These are phyloP conservation scores for Silybum marianum DNA, from an alignment of 129 eudicot species.

Conservation along the genomic window DNA sequence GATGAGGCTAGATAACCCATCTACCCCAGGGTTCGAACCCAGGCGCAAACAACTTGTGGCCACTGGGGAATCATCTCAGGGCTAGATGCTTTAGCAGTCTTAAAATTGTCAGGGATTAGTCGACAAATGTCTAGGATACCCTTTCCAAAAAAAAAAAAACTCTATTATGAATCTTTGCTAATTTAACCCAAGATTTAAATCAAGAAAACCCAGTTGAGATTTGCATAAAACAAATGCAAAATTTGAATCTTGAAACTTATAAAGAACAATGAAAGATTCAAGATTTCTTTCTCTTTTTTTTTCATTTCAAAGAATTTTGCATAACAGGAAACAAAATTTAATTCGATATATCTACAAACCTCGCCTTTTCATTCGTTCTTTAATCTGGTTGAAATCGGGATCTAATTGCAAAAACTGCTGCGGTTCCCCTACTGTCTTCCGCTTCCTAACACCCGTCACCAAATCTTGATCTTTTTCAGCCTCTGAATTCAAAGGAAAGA, in stretches of 20 bases:
- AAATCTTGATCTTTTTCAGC: slow-evolving; percentile 41
- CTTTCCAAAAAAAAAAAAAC: too few relatives aligned
- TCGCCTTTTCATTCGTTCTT: slow-evolving; percentile 48
- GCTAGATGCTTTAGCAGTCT: too few relatives aligned
- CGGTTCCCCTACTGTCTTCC: slow-evolving; percentile 46
- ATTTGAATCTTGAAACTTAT: slow-evolving; percentile 21
- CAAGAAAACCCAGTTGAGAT: neutral
- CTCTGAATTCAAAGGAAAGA: slow-evolving; percentile 56
- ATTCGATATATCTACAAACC: slow-evolving; percentile 50
- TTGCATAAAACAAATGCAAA: neutral
- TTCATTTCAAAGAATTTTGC: slow-evolving; percentile 36
- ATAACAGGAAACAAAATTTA: slow-evolving; percentile 27
- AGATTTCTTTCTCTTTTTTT: slow-evolving; percentile 26
- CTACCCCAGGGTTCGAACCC: too few relatives aligned
- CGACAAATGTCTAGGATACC: too few relatives aligned
- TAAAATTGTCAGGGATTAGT: too few relatives aligned
- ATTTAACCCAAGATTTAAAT: neutral
- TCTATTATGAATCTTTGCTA: neutral
- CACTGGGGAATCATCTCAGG: too few relatives aligned
- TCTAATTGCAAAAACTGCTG: slow-evolving; percentile 47
- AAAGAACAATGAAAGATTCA: neutral
- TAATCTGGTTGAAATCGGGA: slow-evolving; percentile 39
- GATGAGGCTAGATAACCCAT: too few relatives aligned
- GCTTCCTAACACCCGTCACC: slow-evolving; percentile 56
- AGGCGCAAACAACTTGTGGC: too few relatives aligned